A percentile compares a stretch with the other conserved stretches of the same genome.
Evolutionary conservation across 768 basidiomycete genomes (phyloP).

Genomic region (Kockovaella imperatae): DNA sequence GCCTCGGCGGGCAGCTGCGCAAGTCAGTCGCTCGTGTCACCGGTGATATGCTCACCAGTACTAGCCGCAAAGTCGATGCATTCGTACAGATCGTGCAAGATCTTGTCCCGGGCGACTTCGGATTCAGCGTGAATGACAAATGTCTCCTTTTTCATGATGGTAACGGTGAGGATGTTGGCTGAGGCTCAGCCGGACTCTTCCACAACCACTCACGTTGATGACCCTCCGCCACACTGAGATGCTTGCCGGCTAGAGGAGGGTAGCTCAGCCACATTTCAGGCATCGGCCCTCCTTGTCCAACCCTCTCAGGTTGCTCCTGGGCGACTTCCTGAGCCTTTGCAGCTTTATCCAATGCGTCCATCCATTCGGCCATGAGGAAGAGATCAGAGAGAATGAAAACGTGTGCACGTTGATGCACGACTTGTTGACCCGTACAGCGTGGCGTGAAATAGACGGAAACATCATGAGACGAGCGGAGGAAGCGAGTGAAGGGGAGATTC

Average conservation of each 20-base stretch:
- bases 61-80: conserved; percentile 73
- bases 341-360: conserved; percentile 58
- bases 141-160: conserved; percentile 81
- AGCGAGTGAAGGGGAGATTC: conserved; percentile 65
- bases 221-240: conserved; percentile 66
- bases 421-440: conserved; percentile 59
- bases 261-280: conserved; percentile 88
- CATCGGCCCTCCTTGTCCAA: conserved; percentile 50
- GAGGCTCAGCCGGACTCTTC: conserved; percentile 7
- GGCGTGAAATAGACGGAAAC: conserved; percentile 71
- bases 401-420: conserved; percentile 69
- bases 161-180: conserved; percentile 69
- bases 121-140: conserved; percentile 61
- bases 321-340: conserved; percentile 36
- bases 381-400: conserved; percentile 86
- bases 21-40: background rate
- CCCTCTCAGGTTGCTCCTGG: conserved; percentile 41
- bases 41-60: conserved; percentile 52
- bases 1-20: background rate
- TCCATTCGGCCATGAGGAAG: conserved; percentile 81
- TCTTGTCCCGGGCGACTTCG: conserved; percentile 53
- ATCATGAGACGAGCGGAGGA: conserved; percentile 63
- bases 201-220: conserved; percentile 25
- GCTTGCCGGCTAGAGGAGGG: conserved; percentile 91
- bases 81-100: conserved; percentile 65